Conservation (phyloP, 2,329 filamentous ascomycete species). For the Colletotrichum brevisporum region DNA sequence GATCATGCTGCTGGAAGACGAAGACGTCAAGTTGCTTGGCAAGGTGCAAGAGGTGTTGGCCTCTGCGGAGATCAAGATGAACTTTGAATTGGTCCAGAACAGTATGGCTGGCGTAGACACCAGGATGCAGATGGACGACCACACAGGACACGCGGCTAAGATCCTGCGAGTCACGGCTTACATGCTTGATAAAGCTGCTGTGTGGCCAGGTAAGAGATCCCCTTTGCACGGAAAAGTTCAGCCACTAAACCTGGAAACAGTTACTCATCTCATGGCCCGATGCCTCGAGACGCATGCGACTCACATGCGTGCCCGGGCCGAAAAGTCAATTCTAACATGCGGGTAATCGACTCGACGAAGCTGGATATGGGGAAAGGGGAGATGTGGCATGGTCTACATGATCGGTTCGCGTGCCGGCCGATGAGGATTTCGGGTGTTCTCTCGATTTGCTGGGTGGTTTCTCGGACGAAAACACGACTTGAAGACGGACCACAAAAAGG, state of each 20-base stretch:
- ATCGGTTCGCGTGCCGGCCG: background rate
- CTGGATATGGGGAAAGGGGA: background rate
- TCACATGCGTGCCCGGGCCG: slow-evolving; percentile 65
- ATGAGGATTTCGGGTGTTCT: background rate
- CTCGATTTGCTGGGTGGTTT: background rate
- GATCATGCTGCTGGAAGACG: slow-evolving; percentile 91
- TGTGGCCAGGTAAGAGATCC: slow-evolving; percentile 85
- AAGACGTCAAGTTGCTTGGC: slow-evolving; percentile 86
- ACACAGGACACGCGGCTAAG: slow-evolving; percentile 86
- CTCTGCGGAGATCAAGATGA: slow-evolving; percentile 85
- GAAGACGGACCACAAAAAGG: background rate
- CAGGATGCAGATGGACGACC: slow-evolving; percentile 69
- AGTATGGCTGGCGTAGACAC: slow-evolving; percentile 67
- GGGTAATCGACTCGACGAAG: slow-evolving; percentile 47
- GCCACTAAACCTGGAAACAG: slow-evolving; percentile 46
- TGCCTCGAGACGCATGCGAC: slow-evolving; percentile 69
- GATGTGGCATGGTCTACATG: background rate
- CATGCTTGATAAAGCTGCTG: slow-evolving; percentile 88
- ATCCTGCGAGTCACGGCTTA: slow-evolving; percentile 87
- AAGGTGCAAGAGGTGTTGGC: slow-evolving; percentile 86
- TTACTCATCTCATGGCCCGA: slow-evolving; percentile 68
- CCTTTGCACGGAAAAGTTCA: too few relatives aligned
- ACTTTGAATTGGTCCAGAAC: slow-evolving; percentile 63
- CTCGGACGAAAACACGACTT: background rate
- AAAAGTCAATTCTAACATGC: slow-evolving; percentile 63